Evolutionary conservation across 2,329 filamentous ascomycete species (phyloP).

Genomic region (Mycosphaerella arachidis): DNA sequence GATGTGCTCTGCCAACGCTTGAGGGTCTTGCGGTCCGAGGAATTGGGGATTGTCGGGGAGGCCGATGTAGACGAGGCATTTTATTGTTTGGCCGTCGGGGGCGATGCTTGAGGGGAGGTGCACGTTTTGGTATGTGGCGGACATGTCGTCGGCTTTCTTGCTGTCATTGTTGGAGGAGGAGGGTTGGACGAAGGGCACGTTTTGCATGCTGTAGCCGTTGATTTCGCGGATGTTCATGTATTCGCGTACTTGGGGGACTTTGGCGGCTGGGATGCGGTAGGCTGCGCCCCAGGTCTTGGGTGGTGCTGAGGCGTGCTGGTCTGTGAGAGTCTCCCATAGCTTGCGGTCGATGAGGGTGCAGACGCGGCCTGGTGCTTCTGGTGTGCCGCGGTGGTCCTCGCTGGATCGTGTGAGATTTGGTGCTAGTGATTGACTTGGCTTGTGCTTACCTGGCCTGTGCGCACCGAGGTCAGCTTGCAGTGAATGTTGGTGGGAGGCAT

Average conservation of each 20-base stretch:
- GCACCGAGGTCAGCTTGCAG: background rate
- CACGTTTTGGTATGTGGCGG: slow-evolving; percentile 42
- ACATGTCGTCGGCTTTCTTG: slow-evolving; percentile 47
- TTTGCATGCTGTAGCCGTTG: slow-evolving; percentile 93
- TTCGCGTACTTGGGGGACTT: slow-evolving; percentile 72
- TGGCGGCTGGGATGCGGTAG: slow-evolving; percentile 68
- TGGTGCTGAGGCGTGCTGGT: slow-evolving; percentile 60
- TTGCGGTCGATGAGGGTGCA: slow-evolving; percentile 83
- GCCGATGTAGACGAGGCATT: slow-evolving; percentile 84
- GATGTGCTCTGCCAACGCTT: slow-evolving; percentile 76
- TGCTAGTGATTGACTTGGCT: too few species aligned
- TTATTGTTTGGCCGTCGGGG: slow-evolving; percentile 35
- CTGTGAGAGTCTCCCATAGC: slow-evolving; percentile 72
- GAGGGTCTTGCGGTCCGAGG: slow-evolving; percentile 73
- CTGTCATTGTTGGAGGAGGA: slow-evolving; percentile 36
- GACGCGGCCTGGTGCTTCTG: slow-evolving; percentile 79
- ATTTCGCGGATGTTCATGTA: slow-evolving; percentile 97
- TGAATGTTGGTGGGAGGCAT: background rate
- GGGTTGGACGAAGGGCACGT: slow-evolving; percentile 58
- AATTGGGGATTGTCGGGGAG: slow-evolving; percentile 93
- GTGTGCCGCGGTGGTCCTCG: slow-evolving; percentile 91
- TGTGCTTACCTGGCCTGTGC: slow-evolving; percentile 22
- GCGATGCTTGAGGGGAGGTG: slow-evolving; percentile 26
- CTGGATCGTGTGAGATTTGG: slow-evolving; percentile 44
- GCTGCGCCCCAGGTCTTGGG: slow-evolving; percentile 84